Base-by-base conservation (phyloP, 2,329 filamentous ascomycete species). In the Colletotrichum falcatum region DNA sequence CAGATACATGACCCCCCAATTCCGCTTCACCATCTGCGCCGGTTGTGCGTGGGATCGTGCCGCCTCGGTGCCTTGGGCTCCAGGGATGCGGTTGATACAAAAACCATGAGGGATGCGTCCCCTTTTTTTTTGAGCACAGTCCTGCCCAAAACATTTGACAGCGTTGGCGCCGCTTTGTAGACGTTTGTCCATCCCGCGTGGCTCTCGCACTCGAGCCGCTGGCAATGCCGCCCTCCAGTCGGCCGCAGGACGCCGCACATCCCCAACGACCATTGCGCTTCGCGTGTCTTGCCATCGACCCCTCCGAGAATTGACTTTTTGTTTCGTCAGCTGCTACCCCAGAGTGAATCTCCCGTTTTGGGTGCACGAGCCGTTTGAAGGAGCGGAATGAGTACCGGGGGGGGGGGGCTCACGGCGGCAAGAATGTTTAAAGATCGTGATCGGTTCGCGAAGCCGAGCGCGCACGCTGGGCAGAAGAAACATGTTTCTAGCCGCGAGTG, bases 221-320 rank as follows among this genome's bases (percentile, higher is more conserved):
- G 77, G 74, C 66, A 76, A 66, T 4, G 6, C 14, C 14, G 76
- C 72, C 56, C 75, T 78, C 76, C 76, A 77, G 26, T 70, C 66
- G 18, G 74, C n/a, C 75, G 37, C 74, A 75, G 48, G 77, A 78
- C 1, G 74, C n/a, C 74, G 53, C 77, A 77, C 26, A 78, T 77
- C 61, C 78, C 76, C 58, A 74, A 60, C 18, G 75, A 75, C 76
- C 76, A 78, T 75, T 74, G 78, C 5, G 73, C 70, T 75, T 54
- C 76, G 74, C 3, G 77, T 60, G 7, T 74, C 75, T 74, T 5
- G 70, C 75, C 77, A 76, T 78, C 0, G 76, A 76, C n/a, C 72
- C 76, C 74, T 65, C 73, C 71, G 55, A 78, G 78, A 3, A 77
- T 73, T 28, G 68, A 69, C 20, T 39, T 77, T 3, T 12, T 77